A percentile compares a stretch with the other conserved stretches of the same genome.
phyloP scores from a whole-genome alignment of 202 grass and related monocot species.

The Panicum virgatum region DNA sequence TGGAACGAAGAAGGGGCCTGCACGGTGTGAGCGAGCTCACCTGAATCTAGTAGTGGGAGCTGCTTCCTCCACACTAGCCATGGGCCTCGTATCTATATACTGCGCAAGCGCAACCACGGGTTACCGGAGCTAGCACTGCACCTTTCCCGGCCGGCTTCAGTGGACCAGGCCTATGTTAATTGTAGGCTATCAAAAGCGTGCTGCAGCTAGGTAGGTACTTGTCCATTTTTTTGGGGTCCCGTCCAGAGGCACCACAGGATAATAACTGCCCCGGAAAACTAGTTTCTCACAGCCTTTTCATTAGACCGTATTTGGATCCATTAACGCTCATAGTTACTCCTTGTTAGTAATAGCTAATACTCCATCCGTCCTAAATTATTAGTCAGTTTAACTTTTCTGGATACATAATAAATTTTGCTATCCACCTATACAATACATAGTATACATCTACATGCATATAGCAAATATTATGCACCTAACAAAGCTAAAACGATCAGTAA shows the following conservation, averaged over 20 bases:
- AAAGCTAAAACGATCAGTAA: too few species aligned
- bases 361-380: too few species aligned
- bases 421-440: too few species aligned
- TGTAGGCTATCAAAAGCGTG: neutral
- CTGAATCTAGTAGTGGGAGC: neutral
- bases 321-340: too few species aligned
- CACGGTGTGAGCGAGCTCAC: neutral
- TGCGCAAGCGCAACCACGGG: too few species aligned
- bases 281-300: neutral
- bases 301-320: too few species aligned
- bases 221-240: neutral
- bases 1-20: neutral
- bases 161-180: neutral
- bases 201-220: neutral
- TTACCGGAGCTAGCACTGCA: too few species aligned
- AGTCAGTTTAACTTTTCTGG: too few species aligned
- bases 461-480: too few species aligned
- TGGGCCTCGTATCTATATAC: neutral
- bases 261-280: neutral
- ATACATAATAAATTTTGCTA: too few species aligned
- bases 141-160: neutral
- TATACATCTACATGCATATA: too few species aligned
- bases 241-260: neutral
- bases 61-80: slow-evolving; percentile 2
- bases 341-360: too few species aligned